Evolutionary conservation across 148 eudicot genomes (phyloP), one percentile per base, ranked within the genome.

Genomic region (Rhododendron ovatum): DNA sequence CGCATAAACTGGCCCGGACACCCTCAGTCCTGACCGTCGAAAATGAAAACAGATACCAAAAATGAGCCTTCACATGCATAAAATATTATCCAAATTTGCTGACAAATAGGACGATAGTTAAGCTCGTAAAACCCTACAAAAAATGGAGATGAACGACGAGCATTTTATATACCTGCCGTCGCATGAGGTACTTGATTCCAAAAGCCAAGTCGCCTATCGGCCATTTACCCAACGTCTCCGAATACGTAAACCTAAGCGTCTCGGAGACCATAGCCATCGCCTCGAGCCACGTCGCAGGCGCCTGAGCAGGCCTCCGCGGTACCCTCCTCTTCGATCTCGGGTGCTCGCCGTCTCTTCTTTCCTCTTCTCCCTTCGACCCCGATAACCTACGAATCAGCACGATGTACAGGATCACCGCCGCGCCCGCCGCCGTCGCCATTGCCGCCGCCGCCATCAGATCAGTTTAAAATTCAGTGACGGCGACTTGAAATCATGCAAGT

Each of bases 161-260:
- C 74, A 67, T 67, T 15, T 1, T 51, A 47, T 86, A 18, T 76
- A 96, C 99, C 99, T 96, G 99, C 82, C 95, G 91, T 65, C 97
- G 94, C 86, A 96, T 91, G 35, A 94, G 92, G 83, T 95, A 96
- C 80, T 96, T 96, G 86, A 96, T 96, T 69, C 99, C 99, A 75
- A 96, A 96, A 13, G 99, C 99, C 87, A 96, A 90, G 61, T 96
- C 99, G 14, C 95, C 99, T 47, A 96, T 92, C 71, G 99, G 99
- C 99, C 99, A 96, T 84, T 96, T 96, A 78, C 98, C 99, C 63
- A 96, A 80, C 8, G 99, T 96, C 89, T 96, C 99, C 1, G 99
- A 89, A 85, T 95, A 96, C 63, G 97, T 94, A 86, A 96, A 96
- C 90, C 96, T 89, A 78, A 96, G 87, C 47, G 99, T 96, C 77